Base-by-base conservation (phyloP, 1,284 basidiomycete genomes). In the Grifola frondosa region DNA sequence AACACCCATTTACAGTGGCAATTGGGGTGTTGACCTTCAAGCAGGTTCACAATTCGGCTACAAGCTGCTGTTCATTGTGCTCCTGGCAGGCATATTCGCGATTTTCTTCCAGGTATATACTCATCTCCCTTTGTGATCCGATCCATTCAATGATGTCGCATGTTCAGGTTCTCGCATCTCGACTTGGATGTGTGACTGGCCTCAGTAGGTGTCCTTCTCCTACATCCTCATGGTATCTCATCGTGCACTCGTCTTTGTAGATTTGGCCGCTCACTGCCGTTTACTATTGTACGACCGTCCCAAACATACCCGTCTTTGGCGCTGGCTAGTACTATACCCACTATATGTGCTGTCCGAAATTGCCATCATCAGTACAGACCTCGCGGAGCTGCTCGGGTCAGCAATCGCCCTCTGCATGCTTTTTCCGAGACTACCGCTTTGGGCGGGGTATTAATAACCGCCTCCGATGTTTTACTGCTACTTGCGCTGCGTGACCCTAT, bases 11-110 rank as follows among this genome's bases (percentile, higher is more conserved):
- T 39, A 30, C 48, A 84, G 81, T 11, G 84, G 84, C 24, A 87
- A 87, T 57, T 89, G 86, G 85, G 80, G 80, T 8, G 84, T 87
- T 12, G 85, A 88, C 61, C 66, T 88, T 15, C 77, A 83, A 60
- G 85, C 85, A 6, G 88, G 88, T 9, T 82, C 85, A 8, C 62
- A 79, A 49, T 90, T 77, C 60, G 92, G 92, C 0, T 96, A 94
- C 71, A 80, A 83, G 53, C 76, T 96, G 23, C 76, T 97, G 28
- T 94, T 95, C 60, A 77, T 96, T 37, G 84, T 97, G 10, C 74
- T 97, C 3, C 60, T 96, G 13, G 78, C 93, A 0, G 90, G 91
- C 15, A 56, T 94, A n/a, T 84, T 91, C 42, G 93, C 91, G 9
- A 80, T 88, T 2, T 77, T 88, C 44, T 71, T 91, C 17, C 88